phyloP scores from a whole-genome alignment of 495 filamentous ascomycete genomes.

The Penicillium verhagenii region DNA sequence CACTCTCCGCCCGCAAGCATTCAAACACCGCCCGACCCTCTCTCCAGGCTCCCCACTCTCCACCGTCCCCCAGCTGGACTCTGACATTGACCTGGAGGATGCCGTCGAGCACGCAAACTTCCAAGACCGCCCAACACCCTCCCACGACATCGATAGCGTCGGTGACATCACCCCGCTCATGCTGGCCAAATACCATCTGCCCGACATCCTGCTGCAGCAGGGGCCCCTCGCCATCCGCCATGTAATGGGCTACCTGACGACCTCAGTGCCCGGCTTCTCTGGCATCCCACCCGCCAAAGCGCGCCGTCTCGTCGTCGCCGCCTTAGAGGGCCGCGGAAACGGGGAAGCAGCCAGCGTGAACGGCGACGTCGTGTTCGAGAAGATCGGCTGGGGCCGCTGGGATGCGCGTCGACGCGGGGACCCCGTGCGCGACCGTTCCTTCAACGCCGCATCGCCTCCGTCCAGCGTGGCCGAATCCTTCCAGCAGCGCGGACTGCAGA shows the following conservation, averaged over 20 bases:
- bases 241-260: conserved; percentile 89
- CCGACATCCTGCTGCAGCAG: conserved; percentile 83
- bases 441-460: conserved; percentile 37
- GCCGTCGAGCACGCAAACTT: conserved; percentile 52
- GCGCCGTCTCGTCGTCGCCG: conserved; percentile 80
- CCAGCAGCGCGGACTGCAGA: conserved; percentile 61
- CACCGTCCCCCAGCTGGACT: conserved; percentile 70
- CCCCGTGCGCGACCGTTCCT: conserved; percentile 47
- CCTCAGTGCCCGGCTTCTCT: conserved; percentile 89
- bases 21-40: conserved; percentile 47
- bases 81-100: conserved; percentile 83
- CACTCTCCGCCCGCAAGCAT: conserved; percentile 76
- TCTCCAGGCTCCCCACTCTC: conserved; percentile 49
- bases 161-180: conserved; percentile 83
- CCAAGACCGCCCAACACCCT: conserved; percentile 38
- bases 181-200: conserved; percentile 88
- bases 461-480: conserved; percentile 54
- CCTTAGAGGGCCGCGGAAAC: conserved; percentile 71
- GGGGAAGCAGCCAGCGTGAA: conserved; percentile 61
- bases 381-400: conserved; percentile 98
- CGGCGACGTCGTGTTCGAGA: conserved; percentile 86
- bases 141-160: conserved; percentile 60
- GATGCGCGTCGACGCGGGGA: conserved; percentile 76
- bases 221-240: conserved; percentile 92
- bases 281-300: conserved; percentile 90